phyloP scores from a whole-genome alignment of 116 monocot genomes.

The Posidonia oceanica region DNA sequence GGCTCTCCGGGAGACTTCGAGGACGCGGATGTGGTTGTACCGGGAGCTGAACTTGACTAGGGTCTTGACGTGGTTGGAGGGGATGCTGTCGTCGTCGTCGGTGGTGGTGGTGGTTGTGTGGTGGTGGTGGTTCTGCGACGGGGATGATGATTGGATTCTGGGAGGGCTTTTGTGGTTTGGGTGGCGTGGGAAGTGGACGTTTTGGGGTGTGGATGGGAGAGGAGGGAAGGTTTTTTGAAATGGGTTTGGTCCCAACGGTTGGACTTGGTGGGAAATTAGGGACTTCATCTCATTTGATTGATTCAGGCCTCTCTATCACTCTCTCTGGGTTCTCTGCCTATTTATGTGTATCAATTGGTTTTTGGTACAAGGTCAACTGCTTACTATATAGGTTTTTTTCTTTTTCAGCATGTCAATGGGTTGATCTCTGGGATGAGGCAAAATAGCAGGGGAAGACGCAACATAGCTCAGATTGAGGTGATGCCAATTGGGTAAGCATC shows the following conservation, averaged over 20 bases:
- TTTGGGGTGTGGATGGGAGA: conserved; percentile 6
- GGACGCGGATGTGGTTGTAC: conserved; percentile 70
- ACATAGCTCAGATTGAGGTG: too few relatives aligned
- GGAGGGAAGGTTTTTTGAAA: conserved; percentile 4
- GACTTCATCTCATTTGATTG: conserved; percentile 11
- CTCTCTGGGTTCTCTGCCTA: background rate
- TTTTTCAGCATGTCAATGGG: background rate
- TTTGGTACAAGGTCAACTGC: too few relatives aligned
- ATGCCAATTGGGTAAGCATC: too few relatives aligned
- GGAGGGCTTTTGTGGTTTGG: background rate
- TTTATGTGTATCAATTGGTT: too few relatives aligned
- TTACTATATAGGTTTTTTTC: too few relatives aligned
- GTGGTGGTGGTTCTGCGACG: background rate
- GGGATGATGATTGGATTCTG: conserved; percentile 5
- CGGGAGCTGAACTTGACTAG: conserved; percentile 49
- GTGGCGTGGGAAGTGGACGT: background rate
- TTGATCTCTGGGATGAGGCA: background rate
- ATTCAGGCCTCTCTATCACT: background rate
- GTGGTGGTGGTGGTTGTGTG: background rate
- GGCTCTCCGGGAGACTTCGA: conserved; percentile 57
- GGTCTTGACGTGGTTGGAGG: conserved; percentile 35
- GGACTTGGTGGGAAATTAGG: conserved; percentile 14
- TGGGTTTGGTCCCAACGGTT: conserved; percentile 7
- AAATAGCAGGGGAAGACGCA: background rate
- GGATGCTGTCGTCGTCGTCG: conserved; percentile 31